Percentiles rank a stretch among this genome's conserved stretches.
These are phyloP conservation scores for Rosa chinensis DNA, from an alignment of 306 rosid genomes.

Conservation along the genomic window DNA sequence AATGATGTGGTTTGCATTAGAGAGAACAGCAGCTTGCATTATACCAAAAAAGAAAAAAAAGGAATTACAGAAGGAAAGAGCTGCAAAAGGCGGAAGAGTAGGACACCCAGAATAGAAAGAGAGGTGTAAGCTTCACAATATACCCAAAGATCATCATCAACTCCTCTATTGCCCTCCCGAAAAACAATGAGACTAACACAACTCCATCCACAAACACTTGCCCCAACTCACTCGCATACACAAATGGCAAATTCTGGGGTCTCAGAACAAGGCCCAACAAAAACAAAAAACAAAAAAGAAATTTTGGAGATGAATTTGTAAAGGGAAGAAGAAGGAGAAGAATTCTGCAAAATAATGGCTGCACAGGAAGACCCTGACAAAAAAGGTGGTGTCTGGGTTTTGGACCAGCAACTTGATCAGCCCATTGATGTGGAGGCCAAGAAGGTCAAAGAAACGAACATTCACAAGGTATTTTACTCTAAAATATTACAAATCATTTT, in stretches of 20 bases:
- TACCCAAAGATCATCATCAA: not conserved
- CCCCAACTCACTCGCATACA: not conserved
- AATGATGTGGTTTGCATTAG: too few relatives aligned
- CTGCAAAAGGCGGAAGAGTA: not conserved
- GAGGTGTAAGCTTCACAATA: not conserved
- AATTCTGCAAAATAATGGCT: slow-evolving; percentile 42
- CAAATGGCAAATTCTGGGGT: slow-evolving; percentile 11
- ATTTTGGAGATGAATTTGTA: not conserved
- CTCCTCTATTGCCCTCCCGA: not conserved
- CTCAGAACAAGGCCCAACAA: not conserved
- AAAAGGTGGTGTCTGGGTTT: slow-evolving; percentile 76
- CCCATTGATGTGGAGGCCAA: slow-evolving; percentile 89
- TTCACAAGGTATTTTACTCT: slow-evolving; percentile 55
- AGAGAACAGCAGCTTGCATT: too few relatives aligned
- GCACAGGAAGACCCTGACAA: slow-evolving; percentile 45
- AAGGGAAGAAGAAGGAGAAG: not conserved
- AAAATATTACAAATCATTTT: not conserved
- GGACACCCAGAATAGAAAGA: not conserved
- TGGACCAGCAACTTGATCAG: slow-evolving; percentile 81
- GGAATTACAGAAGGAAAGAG: too few relatives aligned
- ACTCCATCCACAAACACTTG: slow-evolving; percentile 5
- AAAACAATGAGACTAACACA: not conserved
- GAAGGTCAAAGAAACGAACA: slow-evolving; percentile 63
- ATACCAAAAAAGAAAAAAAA: too few relatives aligned
- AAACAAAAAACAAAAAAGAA: not conserved